phyloP scores from a whole-genome alignment of 768 basidiomycete genomes.

The Daedaleopsis sinensis region DNA sequence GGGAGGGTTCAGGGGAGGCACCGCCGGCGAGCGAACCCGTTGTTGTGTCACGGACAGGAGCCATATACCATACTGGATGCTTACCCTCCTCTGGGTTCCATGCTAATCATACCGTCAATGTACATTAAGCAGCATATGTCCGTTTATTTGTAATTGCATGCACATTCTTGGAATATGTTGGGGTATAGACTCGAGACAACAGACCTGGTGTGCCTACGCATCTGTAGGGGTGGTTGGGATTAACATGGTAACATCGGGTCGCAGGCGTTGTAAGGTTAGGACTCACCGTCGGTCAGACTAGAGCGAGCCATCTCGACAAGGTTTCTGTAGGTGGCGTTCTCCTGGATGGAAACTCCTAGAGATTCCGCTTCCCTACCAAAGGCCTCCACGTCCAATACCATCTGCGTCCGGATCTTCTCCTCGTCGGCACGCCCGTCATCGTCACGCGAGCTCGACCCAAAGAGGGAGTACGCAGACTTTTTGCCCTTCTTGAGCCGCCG shows the following conservation, averaged over 20 bases:
- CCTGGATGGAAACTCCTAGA: slow-evolving; percentile 65
- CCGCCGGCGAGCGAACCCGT: slow-evolving; percentile 35
- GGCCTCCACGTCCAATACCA: slow-evolving; percentile 85
- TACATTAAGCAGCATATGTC: slow-evolving; percentile 26
- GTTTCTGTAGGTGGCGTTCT: slow-evolving; percentile 52
- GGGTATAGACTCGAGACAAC: not conserved
- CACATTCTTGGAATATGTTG: not conserved
- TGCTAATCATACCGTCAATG: slow-evolving; percentile 28
- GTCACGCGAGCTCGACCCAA: slow-evolving; percentile 56
- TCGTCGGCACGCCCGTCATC: slow-evolving; percentile 80
- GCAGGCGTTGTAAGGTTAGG: too few species aligned
- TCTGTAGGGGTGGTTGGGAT: too few species aligned
- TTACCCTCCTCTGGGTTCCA: slow-evolving; percentile 33
- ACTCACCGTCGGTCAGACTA: slow-evolving; percentile 36
- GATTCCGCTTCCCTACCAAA: slow-evolving; percentile 77
- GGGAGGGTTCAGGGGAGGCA: slow-evolving; percentile 18
- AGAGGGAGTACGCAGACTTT: slow-evolving; percentile 78
- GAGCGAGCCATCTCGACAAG: slow-evolving; percentile 65
- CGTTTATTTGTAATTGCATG: slow-evolving; percentile 4
- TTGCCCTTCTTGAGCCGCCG: slow-evolving; percentile 87
- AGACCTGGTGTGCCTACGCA: not conserved
- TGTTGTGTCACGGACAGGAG: slow-evolving; percentile 59
- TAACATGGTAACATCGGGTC: too few species aligned
- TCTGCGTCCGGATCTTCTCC: slow-evolving; percentile 83
- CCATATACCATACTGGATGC: slow-evolving; percentile 57